These are phyloP conservation scores for Lichtheimia ornata DNA, from an alignment of 371 early-diverging fungal species.

Conservation along the genomic window DNA sequence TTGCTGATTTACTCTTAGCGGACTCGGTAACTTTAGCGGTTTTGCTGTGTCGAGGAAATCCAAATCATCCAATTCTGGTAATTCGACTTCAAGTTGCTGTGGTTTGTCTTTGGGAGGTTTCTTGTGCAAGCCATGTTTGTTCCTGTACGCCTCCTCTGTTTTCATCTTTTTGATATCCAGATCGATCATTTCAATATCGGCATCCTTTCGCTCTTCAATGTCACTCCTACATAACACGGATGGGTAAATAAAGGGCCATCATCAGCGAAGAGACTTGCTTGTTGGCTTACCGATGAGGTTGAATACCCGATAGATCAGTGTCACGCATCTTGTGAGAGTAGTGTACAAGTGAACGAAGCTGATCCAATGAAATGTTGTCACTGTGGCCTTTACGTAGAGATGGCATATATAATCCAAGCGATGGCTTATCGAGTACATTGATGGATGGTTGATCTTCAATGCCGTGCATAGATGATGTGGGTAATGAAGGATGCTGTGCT, in stretches of 20 bases:
- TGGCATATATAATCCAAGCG: constrained; percentile 22
- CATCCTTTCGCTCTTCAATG: constrained; percentile 34
- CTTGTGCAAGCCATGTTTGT: constrained; percentile 46
- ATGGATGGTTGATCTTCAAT: background rate
- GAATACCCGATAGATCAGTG: constrained; percentile 3
- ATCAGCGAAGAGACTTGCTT: background rate
- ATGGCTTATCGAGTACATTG: background rate
- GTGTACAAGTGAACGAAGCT: constrained; percentile 30
- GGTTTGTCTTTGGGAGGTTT: constrained; percentile 30
- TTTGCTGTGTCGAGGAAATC: constrained; percentile 3
- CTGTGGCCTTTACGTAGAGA: constrained; percentile 19
- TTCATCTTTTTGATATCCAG: constrained; percentile 31
- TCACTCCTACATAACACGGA: constrained; percentile 15
- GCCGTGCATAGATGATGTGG: constrained; percentile 8
- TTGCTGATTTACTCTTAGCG: background rate
- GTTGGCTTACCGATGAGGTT: background rate
- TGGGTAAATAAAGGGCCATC: background rate
- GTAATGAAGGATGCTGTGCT: background rate
- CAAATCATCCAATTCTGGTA: constrained; percentile 3
- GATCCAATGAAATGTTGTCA: constrained; percentile 21
- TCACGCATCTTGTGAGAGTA: constrained; percentile 9
- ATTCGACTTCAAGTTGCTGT: constrained; percentile 21
- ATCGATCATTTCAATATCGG: constrained; percentile 16
- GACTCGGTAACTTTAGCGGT: background rate
- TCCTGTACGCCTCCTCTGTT: constrained; percentile 32